Evolutionary conservation across 352 stramenopile species (phyloP), one percentile per base, ranked within the genome.

Genomic region (Nothophytophthora sp.): DNA sequence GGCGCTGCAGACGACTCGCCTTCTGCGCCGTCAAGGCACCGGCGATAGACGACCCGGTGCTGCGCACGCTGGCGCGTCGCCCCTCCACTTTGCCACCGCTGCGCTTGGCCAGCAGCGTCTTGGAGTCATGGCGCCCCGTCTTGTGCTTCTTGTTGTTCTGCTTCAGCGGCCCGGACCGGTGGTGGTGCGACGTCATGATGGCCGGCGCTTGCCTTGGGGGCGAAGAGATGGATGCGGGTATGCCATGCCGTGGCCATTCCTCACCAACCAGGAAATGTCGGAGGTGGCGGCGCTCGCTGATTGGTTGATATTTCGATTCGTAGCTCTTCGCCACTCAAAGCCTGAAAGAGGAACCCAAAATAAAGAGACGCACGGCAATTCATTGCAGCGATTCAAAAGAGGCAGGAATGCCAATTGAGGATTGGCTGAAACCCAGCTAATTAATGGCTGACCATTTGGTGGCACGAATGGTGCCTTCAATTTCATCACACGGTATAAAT

Each of bases 101-200:
- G 32, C 76, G 70, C 53, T 87, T 86, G 48, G 70, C 58, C 37
- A 90, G 53, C 61, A 79, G 49, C 32, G 76, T 83, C 76, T 96
- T 97, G 60, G 84, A 81, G 36, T 84, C 86, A 77, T 95, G 82
- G 19, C 74, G 75, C 0, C 85, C 85, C 15, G 63, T 79, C 71
- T 97, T 96, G 75, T 96, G 89, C 73, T 96, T 94, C 68, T 95
- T 95, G 73, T 97, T 97, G 29, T 73, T 76, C 72, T 97, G 89
- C 71, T 96, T 96, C 20, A 97, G 77, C 65, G 84, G 77, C 37
- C 86, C 87, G 32, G 86, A 84, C 42, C 89, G 86, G 47, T 97
- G 89, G 73, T 92, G 85, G 50, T 92, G 81, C 55, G 70, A 76
- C 65, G 67, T 61, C 79, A 89, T 92, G n/a, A n/a, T n/a, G n/a